Evolutionary conservation across 1,139 yeast genomes (phyloP), one percentile per base, ranked within the genome.

Genomic region (Magnusiomyces suaveolens): DNA sequence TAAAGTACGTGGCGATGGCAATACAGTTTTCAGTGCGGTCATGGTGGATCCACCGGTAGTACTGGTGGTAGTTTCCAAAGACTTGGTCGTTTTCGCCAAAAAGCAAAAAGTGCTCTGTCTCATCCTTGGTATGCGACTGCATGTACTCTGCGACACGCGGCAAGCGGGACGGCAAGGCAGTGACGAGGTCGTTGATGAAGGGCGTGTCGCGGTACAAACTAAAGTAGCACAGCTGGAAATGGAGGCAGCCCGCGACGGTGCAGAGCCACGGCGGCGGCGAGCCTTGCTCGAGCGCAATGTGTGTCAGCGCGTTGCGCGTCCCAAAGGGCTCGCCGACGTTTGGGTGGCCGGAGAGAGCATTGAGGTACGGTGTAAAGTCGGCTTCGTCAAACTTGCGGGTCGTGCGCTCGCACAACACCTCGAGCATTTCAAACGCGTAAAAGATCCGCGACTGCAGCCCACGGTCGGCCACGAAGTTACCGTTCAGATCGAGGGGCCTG

Each of bases 341-440:
- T 3, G 51, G 29, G 32, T 52, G 39, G 39, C 21, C 33, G 18
- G 20, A 18, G 38, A 21, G 24, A 4, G 29, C 16, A 25, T 36
- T 39, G 25, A 18, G 18, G 20, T 43, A 43, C 2, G 21, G 41
- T 8, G 46, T 41, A 33, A 52, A 33, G 10, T 52, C 48, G 14
- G 54, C 52, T 18, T 46, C 48, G 21, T 48, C 33, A 39, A 39
- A 24, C 39, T 49, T n/a, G n/a, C 50, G 10, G 38, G 43, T 41
- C 1, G 49, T 24, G 10, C 50, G 46, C 16, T 29, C 50, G 26
- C 47, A 18, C 20, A 51, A 48, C 23, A 58, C 60, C n/a, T 60
- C 62, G 68, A 70, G 67, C 36, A 64, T 60, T 38, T 67, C 68
- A 33, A 68, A 60, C 8, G 65, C 72, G 10, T 69, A 60, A 36